Evolutionary conservation across 495 filamentous ascomycete genomes (phyloP).

Genomic region (Penicillium mononematosum): DNA sequence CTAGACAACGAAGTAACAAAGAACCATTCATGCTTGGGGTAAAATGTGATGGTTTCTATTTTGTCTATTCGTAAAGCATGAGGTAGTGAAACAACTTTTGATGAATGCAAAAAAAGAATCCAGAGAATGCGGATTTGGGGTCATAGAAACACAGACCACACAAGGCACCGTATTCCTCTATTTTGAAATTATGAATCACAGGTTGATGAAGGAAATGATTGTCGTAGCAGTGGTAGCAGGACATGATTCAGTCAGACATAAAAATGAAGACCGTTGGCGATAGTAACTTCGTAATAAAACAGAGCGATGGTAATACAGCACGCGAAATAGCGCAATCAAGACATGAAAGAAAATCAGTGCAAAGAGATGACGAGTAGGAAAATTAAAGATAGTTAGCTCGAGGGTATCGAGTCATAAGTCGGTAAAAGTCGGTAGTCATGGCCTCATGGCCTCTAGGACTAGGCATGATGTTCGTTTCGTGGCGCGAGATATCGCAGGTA

Average conservation of each 20-base stretch:
- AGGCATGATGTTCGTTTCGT: conserved; percentile 9
- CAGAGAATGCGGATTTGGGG: conserved; percentile 14
- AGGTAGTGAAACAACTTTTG: conserved; percentile 9
- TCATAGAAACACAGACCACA: background rate
- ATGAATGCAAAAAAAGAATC: conserved; percentile 1
- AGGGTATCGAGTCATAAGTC: conserved; percentile 10
- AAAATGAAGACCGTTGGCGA: background rate
- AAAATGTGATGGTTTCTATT: conserved; percentile 11
- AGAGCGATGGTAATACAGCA: conserved; percentile 10
- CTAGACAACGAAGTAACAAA: background rate
- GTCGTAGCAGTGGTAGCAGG: background rate
- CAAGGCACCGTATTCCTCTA: conserved; percentile 3
- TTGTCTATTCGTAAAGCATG: conserved; percentile 6
- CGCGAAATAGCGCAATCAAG: background rate
- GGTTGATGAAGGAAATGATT: background rate
- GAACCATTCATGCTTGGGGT: background rate
- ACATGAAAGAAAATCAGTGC: background rate
- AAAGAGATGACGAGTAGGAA: conserved; percentile 4
- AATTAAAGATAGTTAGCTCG: conserved; percentile 20
- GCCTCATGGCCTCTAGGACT: conserved; percentile 5
- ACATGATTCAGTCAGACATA: conserved; percentile 6
- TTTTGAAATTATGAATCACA: conserved; percentile 13
- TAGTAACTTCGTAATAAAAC: background rate
- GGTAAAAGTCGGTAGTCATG: conserved; percentile 7
- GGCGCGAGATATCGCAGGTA: conserved; percentile 7